Conservation (phyloP, 805 yeast genomes). For the Naumovozyma dairenensis region DNA sequence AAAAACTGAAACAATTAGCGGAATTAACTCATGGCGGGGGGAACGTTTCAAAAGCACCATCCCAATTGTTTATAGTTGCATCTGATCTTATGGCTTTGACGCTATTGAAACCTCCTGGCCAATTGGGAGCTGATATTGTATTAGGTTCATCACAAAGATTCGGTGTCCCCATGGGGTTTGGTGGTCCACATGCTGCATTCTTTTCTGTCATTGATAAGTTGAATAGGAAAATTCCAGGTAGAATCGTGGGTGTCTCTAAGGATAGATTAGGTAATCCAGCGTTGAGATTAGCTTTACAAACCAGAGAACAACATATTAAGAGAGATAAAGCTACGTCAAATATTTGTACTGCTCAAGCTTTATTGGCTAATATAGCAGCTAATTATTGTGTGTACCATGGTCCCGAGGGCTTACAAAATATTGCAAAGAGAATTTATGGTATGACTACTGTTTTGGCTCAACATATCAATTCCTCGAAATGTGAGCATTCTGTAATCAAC, state of each 20-base stretch:
- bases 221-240: constrained; percentile 92
- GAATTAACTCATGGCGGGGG: constrained; percentile 63
- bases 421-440: constrained; percentile 69
- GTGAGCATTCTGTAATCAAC: constrained; percentile 43
- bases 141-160: constrained; percentile 90
- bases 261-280: constrained; percentile 90
- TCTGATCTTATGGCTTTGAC: constrained; percentile 87
- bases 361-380: constrained; percentile 89
- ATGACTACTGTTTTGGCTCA: constrained; percentile 63
- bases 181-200: constrained; percentile 98
- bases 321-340: constrained; percentile 97
- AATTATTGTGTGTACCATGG: constrained; percentile 97
- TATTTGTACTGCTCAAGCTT: constrained; percentile 96
- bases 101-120: constrained; percentile 70
- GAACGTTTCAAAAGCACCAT: too few relatives aligned
- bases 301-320: constrained; percentile 96
- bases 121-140: constrained; percentile 86
- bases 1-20: constrained; percentile 45
- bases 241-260: constrained; percentile 86
- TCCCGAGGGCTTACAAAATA: constrained; percentile 68
- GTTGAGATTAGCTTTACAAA: constrained; percentile 84
- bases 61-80: constrained; percentile 78
- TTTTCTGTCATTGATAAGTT: constrained; percentile 75
- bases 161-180: constrained; percentile 96
- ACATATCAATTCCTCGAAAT: constrained; percentile 33